Conservation (phyloP, 2,329 filamentous ascomycete genomes). For the Ascochyta fabae region DNA sequence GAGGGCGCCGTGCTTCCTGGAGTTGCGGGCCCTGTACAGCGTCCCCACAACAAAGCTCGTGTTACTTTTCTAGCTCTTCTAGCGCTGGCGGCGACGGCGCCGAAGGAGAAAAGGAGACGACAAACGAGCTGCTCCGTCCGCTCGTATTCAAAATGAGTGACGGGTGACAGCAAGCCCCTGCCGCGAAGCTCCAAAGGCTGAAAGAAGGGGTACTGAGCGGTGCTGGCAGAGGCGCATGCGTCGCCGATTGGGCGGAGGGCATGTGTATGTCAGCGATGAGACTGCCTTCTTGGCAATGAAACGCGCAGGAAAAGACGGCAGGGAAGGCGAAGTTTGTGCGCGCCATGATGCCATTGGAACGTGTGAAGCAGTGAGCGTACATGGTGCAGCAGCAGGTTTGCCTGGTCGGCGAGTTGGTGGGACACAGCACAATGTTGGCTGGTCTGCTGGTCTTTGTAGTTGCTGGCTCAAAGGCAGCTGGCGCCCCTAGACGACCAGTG, state of each 20-base stretch:
- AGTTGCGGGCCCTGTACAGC: slow-evolving; percentile 21
- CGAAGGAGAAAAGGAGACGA: slow-evolving; percentile 19
- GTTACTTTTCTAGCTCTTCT: slow-evolving; percentile 24
- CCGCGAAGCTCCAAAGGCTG: slow-evolving; percentile 8
- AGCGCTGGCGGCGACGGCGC: slow-evolving; percentile 16
- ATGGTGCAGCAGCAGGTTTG: slow-evolving; percentile 7
- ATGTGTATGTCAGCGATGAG: slow-evolving; percentile 14
- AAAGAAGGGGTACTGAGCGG: slow-evolving; percentile 5
- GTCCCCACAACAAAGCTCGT: slow-evolving; percentile 28
- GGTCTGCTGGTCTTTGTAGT: not conserved
- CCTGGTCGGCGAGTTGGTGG: not conserved
- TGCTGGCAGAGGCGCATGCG: slow-evolving; percentile 13
- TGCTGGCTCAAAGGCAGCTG: slow-evolving; percentile 6
- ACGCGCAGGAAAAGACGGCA: slow-evolving; percentile 16
- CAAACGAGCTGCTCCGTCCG: slow-evolving; percentile 5
- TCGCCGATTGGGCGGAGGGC: slow-evolving; percentile 8
- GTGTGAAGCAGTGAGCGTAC: slow-evolving; percentile 15
- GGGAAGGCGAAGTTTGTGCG: slow-evolving; percentile 15
- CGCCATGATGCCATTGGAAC: slow-evolving; percentile 17
- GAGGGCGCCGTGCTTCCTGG: slow-evolving; percentile 22
- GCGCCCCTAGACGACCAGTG: slow-evolving; percentile 1
- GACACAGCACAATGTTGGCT: not conserved
- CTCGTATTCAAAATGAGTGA: slow-evolving; percentile 16
- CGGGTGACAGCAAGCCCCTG: slow-evolving; percentile 24
- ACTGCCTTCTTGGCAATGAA: slow-evolving; percentile 22